A percentile compares a stretch with the other conserved stretches of the same genome.
These are phyloP conservation scores for Microcyclospora tardicrescens DNA, from an alignment of 2,329 filamentous ascomycete genomes.

Conservation along the genomic window DNA sequence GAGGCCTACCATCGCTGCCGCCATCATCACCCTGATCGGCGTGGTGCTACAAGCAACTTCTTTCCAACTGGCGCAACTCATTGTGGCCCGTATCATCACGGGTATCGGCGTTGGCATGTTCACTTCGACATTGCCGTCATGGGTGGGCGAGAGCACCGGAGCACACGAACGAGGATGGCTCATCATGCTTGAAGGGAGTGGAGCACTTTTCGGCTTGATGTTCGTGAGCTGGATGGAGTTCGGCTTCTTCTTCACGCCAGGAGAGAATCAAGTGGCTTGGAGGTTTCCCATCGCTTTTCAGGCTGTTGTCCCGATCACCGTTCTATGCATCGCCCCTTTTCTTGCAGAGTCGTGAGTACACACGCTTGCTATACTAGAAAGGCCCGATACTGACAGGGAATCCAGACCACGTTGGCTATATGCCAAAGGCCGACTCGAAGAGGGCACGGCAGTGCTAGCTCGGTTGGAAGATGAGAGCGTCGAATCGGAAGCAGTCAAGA, in stretches of 20 bases:
- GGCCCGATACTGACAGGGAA: too few relatives aligned
- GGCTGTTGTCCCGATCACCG: conserved; percentile 28
- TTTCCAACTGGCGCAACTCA: conserved; percentile 34
- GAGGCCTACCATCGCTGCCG: conserved; percentile 28
- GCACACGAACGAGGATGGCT: conserved; percentile 8
- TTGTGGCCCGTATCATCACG: conserved; percentile 38
- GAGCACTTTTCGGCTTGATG: conserved; percentile 22
- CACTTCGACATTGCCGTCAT: conserved; percentile 13
- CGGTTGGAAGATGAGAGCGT: conserved; percentile 12
- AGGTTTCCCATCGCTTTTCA: conserved; percentile 32
- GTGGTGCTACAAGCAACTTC: conserved; percentile 26
- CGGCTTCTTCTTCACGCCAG: conserved; percentile 8
- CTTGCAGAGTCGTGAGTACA: conserved; percentile 12
- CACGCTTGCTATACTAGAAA: too few relatives aligned
- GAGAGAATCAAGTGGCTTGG: conserved; percentile 13
- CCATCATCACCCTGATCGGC: conserved; percentile 27
- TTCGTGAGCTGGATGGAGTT: conserved; percentile 30
- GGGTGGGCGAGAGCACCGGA: conserved; percentile 35
- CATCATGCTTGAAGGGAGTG: conserved; percentile 6
- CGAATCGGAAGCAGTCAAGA: conserved; percentile 10
- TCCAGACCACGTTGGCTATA: conserved; percentile 13
- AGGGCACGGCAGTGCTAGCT: conserved; percentile 15
- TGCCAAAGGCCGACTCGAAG: conserved; percentile 12
- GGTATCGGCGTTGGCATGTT: conserved; percentile 34
- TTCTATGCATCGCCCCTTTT: conserved; percentile 21